These are phyloP conservation scores for Stereocaulon alpinum DNA, from an alignment of 495 filamentous ascomycete species.

Conservation along the genomic window DNA sequence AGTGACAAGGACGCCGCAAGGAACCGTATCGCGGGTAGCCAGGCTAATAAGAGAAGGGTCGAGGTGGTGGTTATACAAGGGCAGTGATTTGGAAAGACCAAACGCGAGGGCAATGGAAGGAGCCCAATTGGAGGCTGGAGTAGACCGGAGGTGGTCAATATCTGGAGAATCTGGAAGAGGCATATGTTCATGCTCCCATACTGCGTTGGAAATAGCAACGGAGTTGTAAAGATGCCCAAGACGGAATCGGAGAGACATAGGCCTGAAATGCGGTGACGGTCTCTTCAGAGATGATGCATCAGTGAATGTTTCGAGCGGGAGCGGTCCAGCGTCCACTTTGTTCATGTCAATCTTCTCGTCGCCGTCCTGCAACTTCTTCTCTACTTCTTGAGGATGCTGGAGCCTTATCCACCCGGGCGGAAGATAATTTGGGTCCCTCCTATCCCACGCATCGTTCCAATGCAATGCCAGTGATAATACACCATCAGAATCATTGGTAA, in stretches of 20 bases:
- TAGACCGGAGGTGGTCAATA: background rate
- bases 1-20: slow-evolving; percentile 52
- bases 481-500: slow-evolving; percentile 52
- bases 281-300: background rate
- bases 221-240: background rate
- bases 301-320: background rate
- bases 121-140: background rate
- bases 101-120: slow-evolving; percentile 6
- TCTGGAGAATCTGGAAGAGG: slow-evolving; percentile 2
- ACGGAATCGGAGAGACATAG: slow-evolving; percentile 12
- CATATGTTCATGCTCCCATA: slow-evolving; percentile 7
- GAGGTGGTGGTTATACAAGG: slow-evolving; percentile 1
- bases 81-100: slow-evolving; percentile 13
- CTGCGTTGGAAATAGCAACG: background rate
- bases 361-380: background rate
- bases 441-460: slow-evolving; percentile 50
- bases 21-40: slow-evolving; percentile 29
- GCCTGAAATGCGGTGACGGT: slow-evolving; percentile 2
- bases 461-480: slow-evolving; percentile 45
- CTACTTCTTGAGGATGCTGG: slow-evolving; percentile 24
- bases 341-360: background rate
- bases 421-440: slow-evolving; percentile 39
- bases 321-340: background rate
- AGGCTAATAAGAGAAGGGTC: slow-evolving; percentile 1
- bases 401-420: slow-evolving; percentile 55